Evolutionary conservation across 257 asterid genomes (phyloP), one percentile per base, ranked within the genome.

Genomic region (Catharanthus roseus): DNA sequence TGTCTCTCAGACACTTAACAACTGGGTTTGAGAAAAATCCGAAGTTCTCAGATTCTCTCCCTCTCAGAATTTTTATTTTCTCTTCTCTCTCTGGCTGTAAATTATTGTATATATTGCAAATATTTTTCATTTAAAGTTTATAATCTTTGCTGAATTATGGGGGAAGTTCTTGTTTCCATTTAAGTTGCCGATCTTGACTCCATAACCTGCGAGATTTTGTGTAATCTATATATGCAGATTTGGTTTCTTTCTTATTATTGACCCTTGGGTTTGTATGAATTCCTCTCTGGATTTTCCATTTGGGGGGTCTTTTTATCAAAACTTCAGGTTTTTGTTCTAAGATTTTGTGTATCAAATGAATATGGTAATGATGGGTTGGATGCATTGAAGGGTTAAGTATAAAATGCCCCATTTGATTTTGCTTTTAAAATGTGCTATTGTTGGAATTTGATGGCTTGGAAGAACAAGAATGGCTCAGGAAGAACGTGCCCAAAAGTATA

Each of bases 21-120:
- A 78, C 86, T 82, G 81, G 68, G 69, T 70, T 78, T 76, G 80
- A 75, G 77, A 84, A 85, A 87, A 85, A 85, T 85, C 85, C 84
- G 77, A 80, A 72, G 74, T 54, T 81, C 68, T 71, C 79, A 82
- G 86, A 82, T 85, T 78, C 84, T 72, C 79, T 71, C 45, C 34
- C 75, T 36, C 34, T 49, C 31, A 18, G 18, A 57, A 63, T 26
- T 38, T 64, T n/a, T 38, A 15, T 1, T 45, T 45, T 9, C 11
- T 15, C 12, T 33, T 77, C 62, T 74, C 12, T 44, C 11, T 65
- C 64, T 57, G 60, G 69, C 47, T 55, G 34, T 18, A 41, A n/a
- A n/a, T n/a, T 41, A 54, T 74, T 45, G 65, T 60, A 60, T 31
- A 33, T 55, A 33, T n/a, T 53, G 15, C 34, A 53, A 36, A 75